Evolutionary conservation across 2,329 filamentous ascomycete genomes (phyloP).

Genomic region (Aspergillus niger): DNA sequence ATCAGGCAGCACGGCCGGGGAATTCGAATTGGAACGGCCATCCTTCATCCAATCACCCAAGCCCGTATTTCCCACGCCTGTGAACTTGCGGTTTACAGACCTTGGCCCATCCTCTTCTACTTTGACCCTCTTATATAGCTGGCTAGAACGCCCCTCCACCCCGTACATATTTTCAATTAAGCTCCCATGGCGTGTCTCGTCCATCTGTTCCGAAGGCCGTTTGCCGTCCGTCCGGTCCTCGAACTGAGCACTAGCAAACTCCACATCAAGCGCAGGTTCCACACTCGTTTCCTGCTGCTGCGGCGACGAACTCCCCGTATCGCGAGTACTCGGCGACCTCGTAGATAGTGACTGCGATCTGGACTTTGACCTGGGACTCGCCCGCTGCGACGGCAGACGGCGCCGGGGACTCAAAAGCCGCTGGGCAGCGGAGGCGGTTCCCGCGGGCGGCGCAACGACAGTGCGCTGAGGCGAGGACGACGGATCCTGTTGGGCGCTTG

Average conservation of each 20-base stretch:
- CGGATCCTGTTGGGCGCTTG: constrained; percentile 23
- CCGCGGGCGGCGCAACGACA: constrained; percentile 25
- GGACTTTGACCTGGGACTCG: constrained; percentile 19
- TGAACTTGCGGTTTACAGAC: constrained; percentile 43
- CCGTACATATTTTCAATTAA: constrained; percentile 76
- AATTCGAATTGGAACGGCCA: constrained; percentile 49
- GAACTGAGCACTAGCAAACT: constrained; percentile 31
- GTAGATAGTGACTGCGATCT: constrained; percentile 16
- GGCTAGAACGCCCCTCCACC: constrained; percentile 65
- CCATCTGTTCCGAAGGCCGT: constrained; percentile 33
- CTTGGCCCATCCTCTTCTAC: constrained; percentile 47
- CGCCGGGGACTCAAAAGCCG: constrained; percentile 25
- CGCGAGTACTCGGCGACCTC: constrained; percentile 14
- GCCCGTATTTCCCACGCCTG: constrained; percentile 54
- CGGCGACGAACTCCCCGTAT: constrained; percentile 15
- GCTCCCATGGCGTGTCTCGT: constrained; percentile 30
- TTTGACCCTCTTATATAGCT: constrained; percentile 68
- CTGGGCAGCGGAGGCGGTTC: constrained; percentile 28
- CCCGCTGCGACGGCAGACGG: constrained; percentile 13
- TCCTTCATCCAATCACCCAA: constrained; percentile 69
- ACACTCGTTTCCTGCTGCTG: constrained; percentile 11
- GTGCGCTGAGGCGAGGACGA: constrained; percentile 15
- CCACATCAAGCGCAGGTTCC: constrained; percentile 27
- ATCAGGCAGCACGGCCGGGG: constrained; percentile 53
- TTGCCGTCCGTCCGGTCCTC: constrained; percentile 31